Percentiles rank a stretch among this genome's conserved stretches.
phyloP scores from a whole-genome alignment of 2,329 filamentous ascomycete species.

The Exophiala sideris region DNA sequence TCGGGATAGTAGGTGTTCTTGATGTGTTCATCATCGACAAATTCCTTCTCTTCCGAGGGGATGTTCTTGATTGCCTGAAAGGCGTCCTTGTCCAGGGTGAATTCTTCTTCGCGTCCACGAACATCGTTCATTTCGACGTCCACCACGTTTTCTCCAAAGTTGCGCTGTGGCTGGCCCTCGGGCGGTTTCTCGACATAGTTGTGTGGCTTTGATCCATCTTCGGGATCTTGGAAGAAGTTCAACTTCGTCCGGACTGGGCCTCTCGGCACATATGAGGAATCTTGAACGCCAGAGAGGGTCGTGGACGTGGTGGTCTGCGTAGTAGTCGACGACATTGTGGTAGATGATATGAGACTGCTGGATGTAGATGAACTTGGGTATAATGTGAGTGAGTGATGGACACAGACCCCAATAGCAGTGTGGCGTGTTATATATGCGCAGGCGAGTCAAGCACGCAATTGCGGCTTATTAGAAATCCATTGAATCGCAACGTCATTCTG shows the following conservation, averaged over 20 bases:
- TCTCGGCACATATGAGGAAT: constrained; percentile 45
- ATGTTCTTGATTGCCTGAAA: constrained; percentile 65
- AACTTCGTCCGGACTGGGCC: constrained; percentile 63
- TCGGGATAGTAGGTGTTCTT: constrained; percentile 77
- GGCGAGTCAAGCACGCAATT: constrained; percentile 19
- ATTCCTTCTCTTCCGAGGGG: constrained; percentile 56
- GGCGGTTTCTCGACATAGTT: constrained; percentile 66
- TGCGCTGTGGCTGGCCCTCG: constrained; percentile 59
- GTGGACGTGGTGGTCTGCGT: constrained; percentile 29
- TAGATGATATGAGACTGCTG: not conserved
- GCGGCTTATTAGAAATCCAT: constrained; percentile 23
- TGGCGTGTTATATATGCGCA: constrained; percentile 6
- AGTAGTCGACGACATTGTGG: constrained; percentile 30
- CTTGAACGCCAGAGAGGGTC: constrained; percentile 31
- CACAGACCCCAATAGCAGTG: not conserved
- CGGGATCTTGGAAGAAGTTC: constrained; percentile 62
- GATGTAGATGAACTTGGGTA: not conserved
- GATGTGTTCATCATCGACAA: constrained; percentile 68
- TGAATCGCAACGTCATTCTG: not conserved
- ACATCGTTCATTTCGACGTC: constrained; percentile 66
- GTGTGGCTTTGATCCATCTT: constrained; percentile 59
- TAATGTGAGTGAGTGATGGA: not conserved
- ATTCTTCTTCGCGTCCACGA: constrained; percentile 65
- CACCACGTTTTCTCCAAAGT: constrained; percentile 55
- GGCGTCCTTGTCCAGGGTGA: constrained; percentile 68